Evolutionary conservation across 352 stramenopile species (phyloP).

Genomic region (Peronosclerospora sorghi): DNA sequence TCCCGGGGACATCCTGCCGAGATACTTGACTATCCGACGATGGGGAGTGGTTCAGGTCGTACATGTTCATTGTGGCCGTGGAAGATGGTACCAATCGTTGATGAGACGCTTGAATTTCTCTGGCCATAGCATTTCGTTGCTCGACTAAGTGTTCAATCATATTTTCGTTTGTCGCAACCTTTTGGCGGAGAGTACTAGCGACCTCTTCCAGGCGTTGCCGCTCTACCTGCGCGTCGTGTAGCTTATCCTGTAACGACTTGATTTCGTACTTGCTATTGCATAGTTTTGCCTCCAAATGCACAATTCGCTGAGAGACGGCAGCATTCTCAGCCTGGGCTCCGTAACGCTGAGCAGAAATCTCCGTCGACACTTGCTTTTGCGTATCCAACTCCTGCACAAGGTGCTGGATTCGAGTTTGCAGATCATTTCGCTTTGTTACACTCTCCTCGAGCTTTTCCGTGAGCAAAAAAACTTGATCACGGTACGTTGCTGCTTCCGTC

Average conservation of each 20-base stretch:
- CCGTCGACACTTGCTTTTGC: constrained; percentile 57
- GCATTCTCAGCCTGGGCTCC: constrained; percentile 66
- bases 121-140: constrained; percentile 60
- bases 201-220: constrained; percentile 54
- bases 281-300: constrained; percentile 66
- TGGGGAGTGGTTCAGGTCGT: constrained; percentile 38
- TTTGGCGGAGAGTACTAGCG: constrained; percentile 47
- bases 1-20: not conserved
- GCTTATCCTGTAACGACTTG: constrained; percentile 47
- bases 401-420: constrained; percentile 46
- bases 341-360: constrained; percentile 72
- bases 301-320: constrained; percentile 59
- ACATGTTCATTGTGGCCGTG: constrained; percentile 49
- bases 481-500: constrained; percentile 47
- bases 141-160: constrained; percentile 56
- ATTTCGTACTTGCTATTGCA: constrained; percentile 59
- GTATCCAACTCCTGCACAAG: constrained; percentile 37
- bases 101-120: constrained; percentile 55
- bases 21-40: constrained; percentile 8
- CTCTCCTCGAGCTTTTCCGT: constrained; percentile 55
- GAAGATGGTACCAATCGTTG: constrained; percentile 30
- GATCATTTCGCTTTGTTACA: constrained; percentile 37
- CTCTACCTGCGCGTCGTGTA: constrained; percentile 40
- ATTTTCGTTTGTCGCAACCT: constrained; percentile 50
- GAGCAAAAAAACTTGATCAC: constrained; percentile 72